A percentile compares a stretch with the other conserved stretches of the same genome.
Evolutionary conservation across 1,284 basidiomycete species (phyloP).

Genomic region (Coniophora puteana): DNA sequence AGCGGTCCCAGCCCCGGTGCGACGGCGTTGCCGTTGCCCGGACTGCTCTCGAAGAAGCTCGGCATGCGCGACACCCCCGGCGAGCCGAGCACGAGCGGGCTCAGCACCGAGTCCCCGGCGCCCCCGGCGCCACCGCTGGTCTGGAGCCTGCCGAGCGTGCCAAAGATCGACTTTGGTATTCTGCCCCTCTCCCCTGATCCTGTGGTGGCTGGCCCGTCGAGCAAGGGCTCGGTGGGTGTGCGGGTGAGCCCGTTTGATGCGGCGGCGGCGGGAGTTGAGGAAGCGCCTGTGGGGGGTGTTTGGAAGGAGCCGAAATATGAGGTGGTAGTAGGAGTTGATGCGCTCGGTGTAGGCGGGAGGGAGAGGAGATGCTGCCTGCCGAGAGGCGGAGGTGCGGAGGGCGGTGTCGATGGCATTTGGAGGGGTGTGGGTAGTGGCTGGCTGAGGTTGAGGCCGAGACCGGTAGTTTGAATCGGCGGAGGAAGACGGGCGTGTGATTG

Average conservation of each 20-base stretch:
- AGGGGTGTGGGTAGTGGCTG: slow-evolving; percentile 5
- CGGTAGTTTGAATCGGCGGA: slow-evolving; percentile 6
- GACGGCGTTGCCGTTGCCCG: no score
- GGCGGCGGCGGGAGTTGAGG: no score
- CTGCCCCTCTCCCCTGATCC: no score
- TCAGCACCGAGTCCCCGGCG: slow-evolving; percentile 43
- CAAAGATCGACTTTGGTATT: slow-evolving; percentile 20
- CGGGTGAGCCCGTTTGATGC: no score
- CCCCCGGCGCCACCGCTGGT: slow-evolving; percentile 25
- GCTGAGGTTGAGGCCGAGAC: neutral
- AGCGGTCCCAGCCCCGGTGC: no score
- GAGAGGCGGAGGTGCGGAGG: slow-evolving; percentile 21
- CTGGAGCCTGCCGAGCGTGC: slow-evolving; percentile 29
- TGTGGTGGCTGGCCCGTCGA: no score
- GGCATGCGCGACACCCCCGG: slow-evolving; percentile 23
- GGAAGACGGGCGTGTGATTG: neutral
- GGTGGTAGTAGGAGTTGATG: slow-evolving; percentile 14
- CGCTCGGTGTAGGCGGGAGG: slow-evolving; percentile 26
- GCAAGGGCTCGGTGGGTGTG: no score
- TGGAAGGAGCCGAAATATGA: no score
- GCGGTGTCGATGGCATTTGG: slow-evolving; percentile 12
- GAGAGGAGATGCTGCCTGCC: slow-evolving; percentile 26
- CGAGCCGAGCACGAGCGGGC: slow-evolving; percentile 41
- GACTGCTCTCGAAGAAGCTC: no score
- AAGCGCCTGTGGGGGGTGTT: slow-evolving; percentile 11